Evolutionary conservation across 495 filamentous ascomycete genomes (phyloP).

Genomic region (Neurospora sp.): DNA sequence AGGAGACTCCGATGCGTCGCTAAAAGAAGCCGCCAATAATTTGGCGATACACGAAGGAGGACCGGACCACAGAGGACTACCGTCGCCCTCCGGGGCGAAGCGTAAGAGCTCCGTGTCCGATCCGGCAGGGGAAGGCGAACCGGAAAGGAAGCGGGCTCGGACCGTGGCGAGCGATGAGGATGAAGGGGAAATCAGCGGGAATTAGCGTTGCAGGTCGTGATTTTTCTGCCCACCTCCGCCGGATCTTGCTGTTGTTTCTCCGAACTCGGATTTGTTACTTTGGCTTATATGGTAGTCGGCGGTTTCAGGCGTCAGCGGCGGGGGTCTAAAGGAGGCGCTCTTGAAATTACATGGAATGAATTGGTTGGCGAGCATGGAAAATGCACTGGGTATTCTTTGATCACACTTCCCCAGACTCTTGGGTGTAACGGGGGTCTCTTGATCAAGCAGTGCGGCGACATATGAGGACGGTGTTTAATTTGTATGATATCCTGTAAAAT

Average conservation of each 20-base stretch:
- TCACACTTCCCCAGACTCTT: not conserved
- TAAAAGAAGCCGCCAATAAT: conserved; percentile 40
- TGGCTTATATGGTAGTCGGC: not conserved
- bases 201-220: not conserved
- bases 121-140: conserved; percentile 16
- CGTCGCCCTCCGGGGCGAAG: conserved; percentile 21
- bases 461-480: not conserved
- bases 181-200: conserved; percentile 16
- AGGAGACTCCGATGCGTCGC: conserved; percentile 34
- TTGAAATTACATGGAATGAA: not conserved
- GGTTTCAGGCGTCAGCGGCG: not conserved
- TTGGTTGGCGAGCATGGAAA: not conserved
- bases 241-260: not conserved
- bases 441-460: not conserved
- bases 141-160: conserved; percentile 18
- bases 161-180: conserved; percentile 10
- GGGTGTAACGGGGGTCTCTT: not conserved
- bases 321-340: not conserved
- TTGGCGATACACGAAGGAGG: conserved; percentile 25
- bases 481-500: not conserved
- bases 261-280: not conserved
- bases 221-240: not conserved
- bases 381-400: not conserved
- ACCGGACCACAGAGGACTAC: conserved; percentile 18
- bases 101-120: conserved; percentile 18